phyloP scores from a whole-genome alignment of 2,329 filamentous ascomycete species.

The Fusarium sp. region DNA sequence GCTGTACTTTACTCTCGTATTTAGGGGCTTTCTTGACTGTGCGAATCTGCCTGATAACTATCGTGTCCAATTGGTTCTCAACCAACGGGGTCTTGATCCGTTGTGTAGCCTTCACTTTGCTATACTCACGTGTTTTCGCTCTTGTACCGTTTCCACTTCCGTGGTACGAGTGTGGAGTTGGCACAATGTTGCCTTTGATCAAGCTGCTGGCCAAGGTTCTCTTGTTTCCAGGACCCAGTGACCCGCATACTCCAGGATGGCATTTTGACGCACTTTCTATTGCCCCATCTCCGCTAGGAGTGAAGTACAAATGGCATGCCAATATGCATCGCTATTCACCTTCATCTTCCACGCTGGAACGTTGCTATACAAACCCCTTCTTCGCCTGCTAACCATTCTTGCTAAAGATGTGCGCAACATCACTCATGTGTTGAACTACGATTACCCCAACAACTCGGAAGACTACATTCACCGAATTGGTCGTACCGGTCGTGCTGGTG shows the following conservation, averaged over 20 bases:
- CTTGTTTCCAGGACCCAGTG: constrained; percentile 67
- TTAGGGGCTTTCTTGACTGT: constrained; percentile 87
- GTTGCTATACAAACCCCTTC: constrained; percentile 66
- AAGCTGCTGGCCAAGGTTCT: constrained; percentile 73
- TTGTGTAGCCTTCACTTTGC: constrained; percentile 61
- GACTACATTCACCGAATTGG: constrained; percentile 98
- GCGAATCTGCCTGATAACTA: constrained; percentile 91
- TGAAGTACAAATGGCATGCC: constrained; percentile 61
- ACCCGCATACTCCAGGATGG: constrained; percentile 63
- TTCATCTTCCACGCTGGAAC: constrained; percentile 66
- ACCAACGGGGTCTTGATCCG: constrained; percentile 84
- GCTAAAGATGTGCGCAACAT: constrained; percentile 99
- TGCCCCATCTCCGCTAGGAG: constrained; percentile 68
- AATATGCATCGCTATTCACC: constrained; percentile 61
- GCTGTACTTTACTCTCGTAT: constrained; percentile 92
- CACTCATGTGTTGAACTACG: constrained; percentile 99
- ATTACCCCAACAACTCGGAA: constrained; percentile 99
- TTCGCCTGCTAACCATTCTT: constrained; percentile 81
- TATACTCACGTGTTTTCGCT: constrained; percentile 79
- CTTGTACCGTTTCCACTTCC: constrained; percentile 70
- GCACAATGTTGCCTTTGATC: constrained; percentile 79
- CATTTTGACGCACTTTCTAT: constrained; percentile 66
- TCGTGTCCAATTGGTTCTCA: constrained; percentile 84
- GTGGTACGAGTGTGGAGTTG: constrained; percentile 82
- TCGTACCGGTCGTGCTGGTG: constrained; percentile 94